These are phyloP conservation scores for Exophiala sp. DNA, from an alignment of 2,329 filamentous ascomycete species.

Conservation along the genomic window DNA sequence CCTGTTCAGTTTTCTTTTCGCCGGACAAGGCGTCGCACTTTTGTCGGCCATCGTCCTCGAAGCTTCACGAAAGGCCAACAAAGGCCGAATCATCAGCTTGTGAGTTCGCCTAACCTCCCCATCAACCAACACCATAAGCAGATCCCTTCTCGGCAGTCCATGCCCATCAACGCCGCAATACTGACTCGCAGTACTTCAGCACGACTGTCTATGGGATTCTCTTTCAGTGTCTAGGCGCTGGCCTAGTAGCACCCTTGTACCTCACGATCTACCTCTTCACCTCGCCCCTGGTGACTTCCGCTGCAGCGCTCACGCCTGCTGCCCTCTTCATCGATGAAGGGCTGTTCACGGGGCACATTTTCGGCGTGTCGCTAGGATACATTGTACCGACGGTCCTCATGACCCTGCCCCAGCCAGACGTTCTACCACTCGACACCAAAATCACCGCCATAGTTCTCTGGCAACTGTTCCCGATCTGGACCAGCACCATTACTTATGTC, in stretches of 20 bases:
- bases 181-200: background rate
- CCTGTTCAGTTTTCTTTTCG: conserved; percentile 37
- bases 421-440: conserved; percentile 40
- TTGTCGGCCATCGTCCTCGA: conserved; percentile 43
- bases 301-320: conserved; percentile 30
- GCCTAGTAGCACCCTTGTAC: conserved; percentile 42
- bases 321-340: conserved; percentile 33
- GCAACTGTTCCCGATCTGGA: conserved; percentile 49
- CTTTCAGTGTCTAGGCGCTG: conserved; percentile 41
- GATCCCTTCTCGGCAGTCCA: conserved; percentile 31
- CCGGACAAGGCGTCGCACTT: conserved; percentile 37
- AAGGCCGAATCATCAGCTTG: conserved; percentile 40
- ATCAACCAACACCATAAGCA: conserved; percentile 35
- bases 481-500: conserved; percentile 31
- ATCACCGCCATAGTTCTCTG: conserved; percentile 48
- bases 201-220: conserved; percentile 39
- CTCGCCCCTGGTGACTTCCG: conserved; percentile 37
- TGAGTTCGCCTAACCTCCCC: conserved; percentile 30
- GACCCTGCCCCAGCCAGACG: conserved; percentile 38
- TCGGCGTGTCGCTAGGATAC: conserved; percentile 41
- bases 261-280: conserved; percentile 41
- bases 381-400: conserved; percentile 43
- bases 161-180: background rate
- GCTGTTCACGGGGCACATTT: conserved; percentile 37
- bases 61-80: conserved; percentile 42